Conservation (phyloP, 2,329 filamentous ascomycete genomes). For the Pseudogymnoascus sp. region DNA sequence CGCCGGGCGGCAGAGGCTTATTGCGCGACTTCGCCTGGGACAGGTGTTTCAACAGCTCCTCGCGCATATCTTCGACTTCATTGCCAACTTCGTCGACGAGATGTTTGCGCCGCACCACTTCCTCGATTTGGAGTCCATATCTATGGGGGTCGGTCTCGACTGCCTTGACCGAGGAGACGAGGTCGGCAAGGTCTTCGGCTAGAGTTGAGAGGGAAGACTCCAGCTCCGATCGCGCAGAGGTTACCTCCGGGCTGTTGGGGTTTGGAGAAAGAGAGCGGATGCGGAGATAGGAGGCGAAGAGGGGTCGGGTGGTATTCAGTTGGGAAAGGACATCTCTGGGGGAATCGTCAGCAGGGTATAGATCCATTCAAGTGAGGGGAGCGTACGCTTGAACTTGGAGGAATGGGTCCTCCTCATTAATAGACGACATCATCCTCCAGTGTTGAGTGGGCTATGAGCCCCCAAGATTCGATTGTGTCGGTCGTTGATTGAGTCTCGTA, state of each 20-base stretch:
- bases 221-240: slow-evolving; percentile 65
- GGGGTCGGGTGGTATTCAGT: slow-evolving; percentile 68
- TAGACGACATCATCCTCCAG: slow-evolving; percentile 54
- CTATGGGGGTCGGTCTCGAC: slow-evolving; percentile 80
- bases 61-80: slow-evolving; percentile 82
- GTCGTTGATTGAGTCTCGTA: slow-evolving; percentile 6
- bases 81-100: slow-evolving; percentile 83
- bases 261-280: slow-evolving; percentile 78
- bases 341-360: slow-evolving; percentile 12
- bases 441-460: not conserved
- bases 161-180: slow-evolving; percentile 76
- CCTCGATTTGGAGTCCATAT: slow-evolving; percentile 75
- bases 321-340: slow-evolving; percentile 78
- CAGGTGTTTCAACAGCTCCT: slow-evolving; percentile 61
- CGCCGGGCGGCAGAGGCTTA: slow-evolving; percentile 49
- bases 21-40: slow-evolving; percentile 35
- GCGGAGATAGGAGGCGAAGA: slow-evolving; percentile 90
- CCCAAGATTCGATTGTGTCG: slow-evolving; percentile 4
- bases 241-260: slow-evolving; percentile 71
- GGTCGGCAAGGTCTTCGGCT: slow-evolving; percentile 77
- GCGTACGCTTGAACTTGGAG: slow-evolving; percentile 62
- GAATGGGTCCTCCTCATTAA: slow-evolving; percentile 60
- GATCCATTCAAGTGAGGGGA: slow-evolving; percentile 1
- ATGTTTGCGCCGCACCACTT: slow-evolving; percentile 69
- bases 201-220: slow-evolving; percentile 56